Percentiles rank a stretch among this genome's conserved stretches.
Conservation (phyloP, 2,329 filamentous ascomycete species). For the Neopestalotiopsis sp. region DNA sequence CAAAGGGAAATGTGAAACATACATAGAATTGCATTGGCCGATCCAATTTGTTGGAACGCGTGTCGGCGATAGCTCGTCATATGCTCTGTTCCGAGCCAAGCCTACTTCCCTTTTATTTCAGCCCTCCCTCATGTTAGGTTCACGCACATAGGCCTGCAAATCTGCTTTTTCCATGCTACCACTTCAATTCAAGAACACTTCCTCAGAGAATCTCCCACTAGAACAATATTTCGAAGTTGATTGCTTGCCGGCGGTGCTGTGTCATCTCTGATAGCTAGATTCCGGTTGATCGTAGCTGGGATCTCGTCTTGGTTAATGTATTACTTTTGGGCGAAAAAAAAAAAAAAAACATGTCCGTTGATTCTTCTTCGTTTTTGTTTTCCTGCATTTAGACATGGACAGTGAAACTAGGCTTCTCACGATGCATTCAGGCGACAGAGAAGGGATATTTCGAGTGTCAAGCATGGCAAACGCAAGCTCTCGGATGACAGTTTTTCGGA, state of each 20-base stretch:
- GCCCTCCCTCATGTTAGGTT: background rate
- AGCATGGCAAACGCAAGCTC: background rate
- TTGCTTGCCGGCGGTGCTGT: too few species aligned
- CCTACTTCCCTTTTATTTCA: background rate
- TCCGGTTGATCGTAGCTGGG: background rate
- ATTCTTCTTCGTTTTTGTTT: background rate
- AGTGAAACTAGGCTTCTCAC: background rate
- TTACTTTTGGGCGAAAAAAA: background rate
- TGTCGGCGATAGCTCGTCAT: background rate
- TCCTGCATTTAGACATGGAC: background rate
- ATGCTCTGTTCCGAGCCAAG: background rate
- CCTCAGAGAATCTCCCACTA: background rate
- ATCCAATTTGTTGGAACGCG: background rate
- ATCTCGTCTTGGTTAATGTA: background rate
- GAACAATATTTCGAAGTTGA: slow-evolving; percentile 9
- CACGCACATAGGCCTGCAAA: background rate
- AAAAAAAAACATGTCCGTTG: background rate
- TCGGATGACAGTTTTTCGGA: background rate
- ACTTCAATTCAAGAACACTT: too few species aligned
- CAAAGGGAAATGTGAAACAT: background rate
- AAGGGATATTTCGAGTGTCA: background rate
- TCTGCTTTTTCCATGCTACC: background rate
- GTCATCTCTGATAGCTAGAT: background rate
- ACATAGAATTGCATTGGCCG: background rate
- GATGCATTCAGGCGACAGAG: background rate